Base-by-base conservation (phyloP, 2,329 filamentous ascomycete species). In the Ceratocystis alfenasii region DNA sequence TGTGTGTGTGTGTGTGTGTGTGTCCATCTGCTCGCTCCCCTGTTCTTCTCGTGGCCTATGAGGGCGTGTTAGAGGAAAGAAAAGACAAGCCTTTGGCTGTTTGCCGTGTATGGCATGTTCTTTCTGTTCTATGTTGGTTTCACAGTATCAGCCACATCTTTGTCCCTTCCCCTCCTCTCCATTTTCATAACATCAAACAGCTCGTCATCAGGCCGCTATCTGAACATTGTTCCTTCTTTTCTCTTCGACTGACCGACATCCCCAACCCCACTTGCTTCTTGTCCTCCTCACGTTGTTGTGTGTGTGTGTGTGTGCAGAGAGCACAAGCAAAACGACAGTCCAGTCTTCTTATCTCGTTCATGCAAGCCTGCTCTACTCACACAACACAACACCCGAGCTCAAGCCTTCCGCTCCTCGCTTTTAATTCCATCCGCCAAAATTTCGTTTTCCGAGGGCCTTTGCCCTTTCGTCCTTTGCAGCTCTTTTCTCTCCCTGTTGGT, bases 341-440 rank as follows among this genome's bases (percentile, higher is more conserved):
- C 53, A 15, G 53, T 28, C 53, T 28, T 57, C 53, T 30, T 57
- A 57, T 57, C 53, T 57, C 53, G 25, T 57, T 30, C 53, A 57
- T 57, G 53, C 53, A 57, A 36, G 53, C 53, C 25, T 57, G 53
- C 22, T 57, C 25, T 57, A 17, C 15, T 12, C n/a, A 22, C 46
- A 50, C 53, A 57, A 30, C 53, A 57, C 22, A n/a, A 50, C 46
- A 50, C 25, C 53, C 53, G 22, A 57, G 25, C 22, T 30, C 53
- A 36, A 12, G 33, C 33, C 33, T 36, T 36, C 33, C 33, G 33
- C 33, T 4, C 33, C 7, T 36, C 33, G 33, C 10, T 10, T 36
- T 36, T 36, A 36, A 36, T 36, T 3, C 33, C 33, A 36, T 12
- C 33, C 33, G 33, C 33, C 33, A 36, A 36, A 36, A 12, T 3